Percentiles rank a stretch among this genome's conserved stretches.
Evolutionary conservation across 768 basidiomycete species (phyloP).

Genomic region (Hygrophoropsis aurantiaca): DNA sequence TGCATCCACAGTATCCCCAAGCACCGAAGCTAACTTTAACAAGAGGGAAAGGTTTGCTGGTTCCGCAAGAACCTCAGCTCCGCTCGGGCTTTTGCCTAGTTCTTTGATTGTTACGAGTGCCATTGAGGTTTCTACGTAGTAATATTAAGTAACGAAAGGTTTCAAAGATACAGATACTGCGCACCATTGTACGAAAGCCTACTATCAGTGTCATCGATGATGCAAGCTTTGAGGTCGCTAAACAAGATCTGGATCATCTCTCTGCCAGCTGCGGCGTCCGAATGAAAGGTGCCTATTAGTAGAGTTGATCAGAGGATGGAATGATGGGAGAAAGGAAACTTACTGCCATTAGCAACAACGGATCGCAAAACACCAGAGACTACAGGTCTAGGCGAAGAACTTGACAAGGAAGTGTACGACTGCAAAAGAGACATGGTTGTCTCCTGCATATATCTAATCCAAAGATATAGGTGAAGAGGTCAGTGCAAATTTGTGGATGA

Average conservation of each 20-base stretch:
- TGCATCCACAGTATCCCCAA: constrained; percentile 60
- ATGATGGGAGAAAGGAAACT: constrained; percentile 8
- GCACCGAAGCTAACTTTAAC: constrained; percentile 47
- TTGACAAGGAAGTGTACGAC: constrained; percentile 31
- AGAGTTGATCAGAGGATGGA: not conserved
- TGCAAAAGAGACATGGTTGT: constrained; percentile 4
- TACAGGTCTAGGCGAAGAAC: constrained; percentile 45
- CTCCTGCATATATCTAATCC: too few species aligned
- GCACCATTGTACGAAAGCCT: constrained; percentile 58
- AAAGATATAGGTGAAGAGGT: too few species aligned
- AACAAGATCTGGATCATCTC: constrained; percentile 59
- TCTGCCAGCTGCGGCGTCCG: constrained; percentile 44
- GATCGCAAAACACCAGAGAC: constrained; percentile 48
- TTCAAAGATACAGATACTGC: constrained; percentile 11
- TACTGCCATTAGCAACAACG: constrained; percentile 54
- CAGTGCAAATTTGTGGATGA: too few species aligned
- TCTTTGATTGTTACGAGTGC: constrained; percentile 74
- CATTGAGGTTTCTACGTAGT: constrained; percentile 56
- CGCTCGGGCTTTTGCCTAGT: constrained; percentile 68
- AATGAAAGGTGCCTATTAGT: not conserved
- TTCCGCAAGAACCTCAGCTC: constrained; percentile 60
- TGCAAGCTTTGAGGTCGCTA: constrained; percentile 50
- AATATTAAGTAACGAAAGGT: constrained; percentile 3
- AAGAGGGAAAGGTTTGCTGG: constrained; percentile 57
- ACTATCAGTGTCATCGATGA: constrained; percentile 38